phyloP scores from a whole-genome alignment of 192 early-diverging fungal species.

The Coemansia sp. region DNA sequence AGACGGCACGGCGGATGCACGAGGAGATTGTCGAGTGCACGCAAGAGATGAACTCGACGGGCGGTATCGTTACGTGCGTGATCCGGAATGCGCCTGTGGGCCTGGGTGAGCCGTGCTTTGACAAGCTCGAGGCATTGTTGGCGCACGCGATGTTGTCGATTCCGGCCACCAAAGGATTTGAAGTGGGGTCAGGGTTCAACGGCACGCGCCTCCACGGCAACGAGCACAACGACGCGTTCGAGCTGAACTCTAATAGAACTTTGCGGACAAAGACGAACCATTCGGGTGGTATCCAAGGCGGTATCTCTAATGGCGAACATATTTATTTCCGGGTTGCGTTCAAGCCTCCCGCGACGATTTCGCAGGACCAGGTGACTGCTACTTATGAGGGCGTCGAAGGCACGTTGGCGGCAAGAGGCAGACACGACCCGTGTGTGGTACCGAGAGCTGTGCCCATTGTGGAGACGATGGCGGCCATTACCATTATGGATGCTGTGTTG shows the following conservation, averaged over 20 bases:
- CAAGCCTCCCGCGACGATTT: constrained; percentile 96
- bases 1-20: constrained; percentile 73
- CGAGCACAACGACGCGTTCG: constrained; percentile 93
- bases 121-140: constrained; percentile 93
- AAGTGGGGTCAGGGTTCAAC: constrained; percentile 90
- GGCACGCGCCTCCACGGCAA: constrained; percentile 86
- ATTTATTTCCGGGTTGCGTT: constrained; percentile 98
- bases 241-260: constrained; percentile 57
- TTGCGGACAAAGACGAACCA: constrained; percentile 90
- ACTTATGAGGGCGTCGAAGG: constrained; percentile 82
- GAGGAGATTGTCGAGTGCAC: constrained; percentile 81
- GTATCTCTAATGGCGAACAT: constrained; percentile 93
- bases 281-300: constrained; percentile 96
- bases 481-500: constrained; percentile 82
- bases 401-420: constrained; percentile 82
- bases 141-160: constrained; percentile 99
- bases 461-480: constrained; percentile 92
- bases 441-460: constrained; percentile 97
- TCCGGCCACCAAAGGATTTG: constrained; percentile 98
- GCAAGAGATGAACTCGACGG: constrained; percentile 86
- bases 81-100: constrained; percentile 90
- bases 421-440: constrained; percentile 97
- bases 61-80: constrained; percentile 93
- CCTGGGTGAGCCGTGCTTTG: constrained; percentile 97
- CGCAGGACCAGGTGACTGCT: constrained; percentile 83